Evolutionary conservation across 208 protist species (phyloP).

Genomic region (Tritrichomonas foetus): DNA sequence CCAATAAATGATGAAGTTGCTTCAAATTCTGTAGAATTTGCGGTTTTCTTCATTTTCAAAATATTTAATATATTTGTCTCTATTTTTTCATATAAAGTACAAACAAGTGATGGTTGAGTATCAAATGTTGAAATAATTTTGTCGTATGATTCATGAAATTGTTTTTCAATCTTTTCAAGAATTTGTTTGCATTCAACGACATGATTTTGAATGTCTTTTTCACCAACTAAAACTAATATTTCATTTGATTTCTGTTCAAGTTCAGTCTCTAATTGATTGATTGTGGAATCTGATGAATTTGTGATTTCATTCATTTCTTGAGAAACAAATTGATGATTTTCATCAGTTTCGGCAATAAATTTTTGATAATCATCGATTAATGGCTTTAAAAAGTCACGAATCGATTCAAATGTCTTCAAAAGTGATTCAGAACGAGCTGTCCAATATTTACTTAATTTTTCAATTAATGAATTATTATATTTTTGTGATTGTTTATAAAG

Average conservation of each 20-base stretch:
- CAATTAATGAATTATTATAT: not conserved
- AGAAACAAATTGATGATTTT: not conserved
- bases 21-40: not conserved
- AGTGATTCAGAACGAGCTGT: not conserved
- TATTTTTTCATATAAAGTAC: not conserved
- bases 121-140: not conserved
- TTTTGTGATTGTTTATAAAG: conserved; percentile 22
- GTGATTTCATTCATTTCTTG: not conserved
- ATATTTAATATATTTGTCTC: not conserved
- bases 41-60: not conserved
- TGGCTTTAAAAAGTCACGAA: too few relatives aligned
- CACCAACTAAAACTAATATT: not conserved
- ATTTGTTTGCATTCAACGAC: not conserved
- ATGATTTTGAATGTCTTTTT: not conserved
- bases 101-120: not conserved
- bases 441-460: conserved; percentile 21
- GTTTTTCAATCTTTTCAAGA: not conserved
- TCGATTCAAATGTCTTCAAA: not conserved
- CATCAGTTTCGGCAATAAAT: not conserved
- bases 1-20: not conserved
- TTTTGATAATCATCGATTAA: too few relatives aligned
- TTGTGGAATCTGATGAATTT: not conserved
- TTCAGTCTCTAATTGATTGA: not conserved
- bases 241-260: not conserved
- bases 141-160: not conserved